These are phyloP conservation scores for Sporothrix curviconia DNA, from an alignment of 2,329 filamentous ascomycete species.

Conservation along the genomic window DNA sequence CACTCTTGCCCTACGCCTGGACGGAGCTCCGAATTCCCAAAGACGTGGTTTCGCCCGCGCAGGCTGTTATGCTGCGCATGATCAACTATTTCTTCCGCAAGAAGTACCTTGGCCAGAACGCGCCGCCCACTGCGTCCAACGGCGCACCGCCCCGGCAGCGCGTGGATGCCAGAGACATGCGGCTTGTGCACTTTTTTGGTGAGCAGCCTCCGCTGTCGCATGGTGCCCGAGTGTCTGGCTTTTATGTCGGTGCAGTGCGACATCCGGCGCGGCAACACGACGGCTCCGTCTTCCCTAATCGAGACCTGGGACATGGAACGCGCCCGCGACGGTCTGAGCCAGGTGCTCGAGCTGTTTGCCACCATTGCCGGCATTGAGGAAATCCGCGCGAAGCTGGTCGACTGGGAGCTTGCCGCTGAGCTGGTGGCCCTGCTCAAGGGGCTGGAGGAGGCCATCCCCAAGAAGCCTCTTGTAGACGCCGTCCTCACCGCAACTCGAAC, in stretches of 20 bases:
- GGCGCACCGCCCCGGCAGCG: neutral
- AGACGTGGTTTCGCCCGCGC: slow-evolving; percentile 91
- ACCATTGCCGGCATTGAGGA: slow-evolving; percentile 80
- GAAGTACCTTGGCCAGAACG: slow-evolving; percentile 30
- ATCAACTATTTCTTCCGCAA: slow-evolving; percentile 79
- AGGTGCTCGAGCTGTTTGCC: slow-evolving; percentile 89
- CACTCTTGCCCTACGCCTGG: slow-evolving; percentile 85
- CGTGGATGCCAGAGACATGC: slow-evolving; percentile 50
- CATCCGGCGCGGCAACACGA: slow-evolving; percentile 71
- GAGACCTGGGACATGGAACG: slow-evolving; percentile 98
- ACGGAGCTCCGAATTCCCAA: slow-evolving; percentile 86
- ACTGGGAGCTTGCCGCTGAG: slow-evolving; percentile 89
- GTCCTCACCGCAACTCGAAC: slow-evolving; percentile 19
- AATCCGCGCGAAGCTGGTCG: slow-evolving; percentile 76
- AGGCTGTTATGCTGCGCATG: slow-evolving; percentile 86
- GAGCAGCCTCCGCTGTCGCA: slow-evolving; percentile 82
- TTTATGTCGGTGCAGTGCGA: slow-evolving; percentile 89
- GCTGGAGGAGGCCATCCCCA: slow-evolving; percentile 79
- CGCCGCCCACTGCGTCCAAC: slow-evolving; percentile 23
- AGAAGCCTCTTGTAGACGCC: slow-evolving; percentile 59
- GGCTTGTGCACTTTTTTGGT: slow-evolving; percentile 81
- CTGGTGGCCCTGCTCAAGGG: slow-evolving; percentile 80
- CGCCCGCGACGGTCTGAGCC: slow-evolving; percentile 88
- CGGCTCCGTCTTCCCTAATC: slow-evolving; percentile 81
- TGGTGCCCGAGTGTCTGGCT: slow-evolving; percentile 91